Conservation (phyloP, 2,329 filamentous ascomycete species). For the Apiospora koreana region DNA sequence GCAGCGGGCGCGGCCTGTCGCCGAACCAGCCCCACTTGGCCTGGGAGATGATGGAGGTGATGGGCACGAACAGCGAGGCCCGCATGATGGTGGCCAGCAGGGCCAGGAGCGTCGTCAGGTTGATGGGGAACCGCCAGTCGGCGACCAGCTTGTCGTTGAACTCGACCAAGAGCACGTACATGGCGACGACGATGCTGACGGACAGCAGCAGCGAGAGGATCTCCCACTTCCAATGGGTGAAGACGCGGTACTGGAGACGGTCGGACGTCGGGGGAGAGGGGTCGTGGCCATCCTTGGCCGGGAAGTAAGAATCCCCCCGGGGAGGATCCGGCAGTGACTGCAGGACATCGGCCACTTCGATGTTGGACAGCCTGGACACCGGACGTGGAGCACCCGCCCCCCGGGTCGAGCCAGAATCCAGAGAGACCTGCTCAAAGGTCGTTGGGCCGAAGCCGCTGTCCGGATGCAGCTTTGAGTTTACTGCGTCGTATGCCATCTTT, state of each 20-base stretch:
- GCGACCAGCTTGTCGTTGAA: not conserved
- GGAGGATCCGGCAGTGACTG: not conserved
- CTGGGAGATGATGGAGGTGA: slow-evolving; percentile 5
- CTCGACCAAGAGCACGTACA: not conserved
- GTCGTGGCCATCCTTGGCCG: not conserved
- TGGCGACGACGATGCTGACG: slow-evolving; percentile 1
- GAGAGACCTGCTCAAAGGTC: too few relatives aligned
- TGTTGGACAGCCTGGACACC: too few relatives aligned
- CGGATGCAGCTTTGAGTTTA: too few relatives aligned
- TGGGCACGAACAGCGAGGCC: not conserved
- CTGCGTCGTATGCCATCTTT: too few relatives aligned
- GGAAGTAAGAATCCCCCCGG: not conserved
- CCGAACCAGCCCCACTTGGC: slow-evolving; percentile 11
- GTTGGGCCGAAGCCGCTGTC: too few relatives aligned
- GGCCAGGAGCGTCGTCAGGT: slow-evolving; percentile 10
- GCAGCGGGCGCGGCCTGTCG: not conserved
- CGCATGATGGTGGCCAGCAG: slow-evolving; percentile 3
- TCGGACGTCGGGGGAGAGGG: not conserved
- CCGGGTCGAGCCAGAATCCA: too few relatives aligned
- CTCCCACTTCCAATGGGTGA: slow-evolving; percentile 4
- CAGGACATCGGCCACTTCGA: too few relatives aligned
- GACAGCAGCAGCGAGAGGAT: not conserved
- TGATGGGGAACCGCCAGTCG: slow-evolving; percentile 5
- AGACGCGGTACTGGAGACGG: not conserved
- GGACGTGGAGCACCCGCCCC: too few relatives aligned